These are phyloP conservation scores for Colletotrichum sp. DNA, from an alignment of 2,329 filamentous ascomycete genomes.

Conservation along the genomic window DNA sequence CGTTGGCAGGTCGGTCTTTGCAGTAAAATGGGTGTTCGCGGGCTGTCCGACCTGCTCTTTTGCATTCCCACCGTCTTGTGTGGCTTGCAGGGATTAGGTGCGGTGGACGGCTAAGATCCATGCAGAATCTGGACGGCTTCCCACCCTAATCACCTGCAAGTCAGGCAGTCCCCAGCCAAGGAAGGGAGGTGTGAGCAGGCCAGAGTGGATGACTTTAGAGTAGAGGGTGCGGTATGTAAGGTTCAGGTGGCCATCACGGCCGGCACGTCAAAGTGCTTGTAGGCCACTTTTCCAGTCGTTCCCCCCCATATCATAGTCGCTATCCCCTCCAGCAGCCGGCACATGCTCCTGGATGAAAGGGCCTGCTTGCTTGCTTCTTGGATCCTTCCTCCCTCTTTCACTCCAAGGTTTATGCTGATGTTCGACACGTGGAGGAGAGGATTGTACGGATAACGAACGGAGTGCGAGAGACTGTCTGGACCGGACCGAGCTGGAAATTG, in stretches of 20 bases:
- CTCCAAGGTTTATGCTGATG: constrained; percentile 4
- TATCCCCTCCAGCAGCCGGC: neutral
- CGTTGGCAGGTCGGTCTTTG: neutral
- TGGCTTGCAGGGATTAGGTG: constrained; percentile 20
- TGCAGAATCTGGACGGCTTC: constrained; percentile 23
- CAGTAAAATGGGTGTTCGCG: neutral
- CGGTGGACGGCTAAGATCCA: constrained; percentile 15
- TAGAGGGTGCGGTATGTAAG: constrained; percentile 17
- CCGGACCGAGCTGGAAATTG: constrained; percentile 10
- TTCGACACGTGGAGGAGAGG: constrained; percentile 17
- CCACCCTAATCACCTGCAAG: constrained; percentile 23
- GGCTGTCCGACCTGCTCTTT: constrained; percentile 6
- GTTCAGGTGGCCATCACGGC: constrained; percentile 21
- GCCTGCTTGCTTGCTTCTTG: neutral
- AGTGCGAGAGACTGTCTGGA: neutral
- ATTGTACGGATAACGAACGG: neutral
- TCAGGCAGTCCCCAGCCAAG: constrained; percentile 21
- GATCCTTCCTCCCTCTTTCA: neutral
- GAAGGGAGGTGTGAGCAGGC: constrained; percentile 1
- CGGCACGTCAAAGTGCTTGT: constrained; percentile 13
- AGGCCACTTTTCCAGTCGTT: constrained; percentile 5
- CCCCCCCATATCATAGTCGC: constrained; percentile 13
- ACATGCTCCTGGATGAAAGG: neutral
- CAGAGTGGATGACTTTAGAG: constrained; percentile 17
- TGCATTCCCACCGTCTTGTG: constrained; percentile 17